These are phyloP conservation scores for Phaseolus coccineus DNA, from an alignment of 331 rosid genomes.

Conservation along the genomic window DNA sequence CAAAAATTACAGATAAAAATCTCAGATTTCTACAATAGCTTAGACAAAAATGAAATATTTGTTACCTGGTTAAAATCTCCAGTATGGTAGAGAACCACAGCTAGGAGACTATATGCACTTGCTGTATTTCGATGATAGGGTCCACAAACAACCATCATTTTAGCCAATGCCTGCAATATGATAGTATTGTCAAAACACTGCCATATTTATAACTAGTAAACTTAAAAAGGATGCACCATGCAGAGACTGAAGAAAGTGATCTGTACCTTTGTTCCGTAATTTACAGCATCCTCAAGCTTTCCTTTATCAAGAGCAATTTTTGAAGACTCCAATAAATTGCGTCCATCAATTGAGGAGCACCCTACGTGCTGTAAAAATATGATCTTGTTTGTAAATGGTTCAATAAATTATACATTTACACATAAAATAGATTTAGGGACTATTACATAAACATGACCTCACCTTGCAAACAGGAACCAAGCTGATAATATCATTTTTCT, in stretches of 20 bases:
- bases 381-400: conserved; percentile 30
- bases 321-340: conserved; percentile 89
- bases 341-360: conserved; percentile 90
- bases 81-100: conserved; percentile 97
- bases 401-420: conserved; percentile 30
- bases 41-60: conserved; percentile 28
- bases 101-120: conserved; percentile 94
- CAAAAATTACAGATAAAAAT: background rate
- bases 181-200: conserved; percentile 33
- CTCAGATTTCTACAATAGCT: conserved; percentile 2
- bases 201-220: conserved; percentile 16
- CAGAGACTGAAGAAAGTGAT: conserved; percentile 26
- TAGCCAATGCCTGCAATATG: conserved; percentile 76
- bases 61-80: conserved; percentile 96
- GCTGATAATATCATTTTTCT: conserved; percentile 75
- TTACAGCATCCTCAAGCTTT: conserved; percentile 96
- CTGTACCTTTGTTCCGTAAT: conserved; percentile 89
- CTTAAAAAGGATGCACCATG: conserved; percentile 5
- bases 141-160: conserved; percentile 93
- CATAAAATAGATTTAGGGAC: background rate
- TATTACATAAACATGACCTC: conserved; percentile 24
- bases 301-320: conserved; percentile 98
- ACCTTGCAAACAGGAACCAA: conserved; percentile 97
- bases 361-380: conserved; percentile 73
- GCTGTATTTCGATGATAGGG: conserved; percentile 97